A percentile compares a stretch with the other conserved stretches of the same genome.
phyloP scores from a whole-genome alignment of 805 yeast genomes.

The Ogataea allantospora region DNA sequence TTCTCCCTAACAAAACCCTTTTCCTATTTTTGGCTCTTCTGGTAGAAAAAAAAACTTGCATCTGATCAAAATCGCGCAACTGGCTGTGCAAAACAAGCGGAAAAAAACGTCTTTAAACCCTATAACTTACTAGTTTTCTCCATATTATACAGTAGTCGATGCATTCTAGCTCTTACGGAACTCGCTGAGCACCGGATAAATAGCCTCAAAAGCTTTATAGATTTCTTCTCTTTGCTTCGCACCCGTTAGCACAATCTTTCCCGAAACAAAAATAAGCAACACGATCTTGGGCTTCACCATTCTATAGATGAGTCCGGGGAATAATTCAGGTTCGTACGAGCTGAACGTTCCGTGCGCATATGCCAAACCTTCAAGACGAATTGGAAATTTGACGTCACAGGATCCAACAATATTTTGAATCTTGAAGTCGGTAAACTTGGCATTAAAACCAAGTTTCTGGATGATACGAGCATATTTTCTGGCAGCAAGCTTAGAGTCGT shows the following conservation, averaged over 20 bases:
- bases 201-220: slow-evolving; percentile 96
- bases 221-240: slow-evolving; percentile 99
- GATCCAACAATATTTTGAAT: slow-evolving; percentile 98
- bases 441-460: slow-evolving; percentile 95
- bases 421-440: slow-evolving; percentile 96
- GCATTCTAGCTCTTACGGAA: slow-evolving; percentile 62
- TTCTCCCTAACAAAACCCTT: slow-evolving; percentile 9
- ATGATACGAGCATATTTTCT: slow-evolving; percentile 97
- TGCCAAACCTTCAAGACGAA: slow-evolving; percentile 94
- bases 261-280: slow-evolving; percentile 90
- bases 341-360: slow-evolving; percentile 98
- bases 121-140: slow-evolving; percentile 7
- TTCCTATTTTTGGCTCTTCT: slow-evolving; percentile 3
- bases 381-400: slow-evolving; percentile 98
- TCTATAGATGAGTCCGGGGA: slow-evolving; percentile 97
- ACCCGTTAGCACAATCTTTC: slow-evolving; percentile 96
- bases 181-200: slow-evolving; percentile 97
- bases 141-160: slow-evolving; percentile 11
- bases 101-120: background rate
- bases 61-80: slow-evolving; percentile 12
- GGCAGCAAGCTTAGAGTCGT: slow-evolving; percentile 96
- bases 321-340: slow-evolving; percentile 95
- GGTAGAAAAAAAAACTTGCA: slow-evolving; percentile 1
- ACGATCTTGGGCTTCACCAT: slow-evolving; percentile 99
- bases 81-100: slow-evolving; percentile 6